Evolutionary conservation across 352 stramenopile genomes (phyloP), one percentile per base, ranked within the genome.

Genomic region (Globisporangium cystogenes): DNA sequence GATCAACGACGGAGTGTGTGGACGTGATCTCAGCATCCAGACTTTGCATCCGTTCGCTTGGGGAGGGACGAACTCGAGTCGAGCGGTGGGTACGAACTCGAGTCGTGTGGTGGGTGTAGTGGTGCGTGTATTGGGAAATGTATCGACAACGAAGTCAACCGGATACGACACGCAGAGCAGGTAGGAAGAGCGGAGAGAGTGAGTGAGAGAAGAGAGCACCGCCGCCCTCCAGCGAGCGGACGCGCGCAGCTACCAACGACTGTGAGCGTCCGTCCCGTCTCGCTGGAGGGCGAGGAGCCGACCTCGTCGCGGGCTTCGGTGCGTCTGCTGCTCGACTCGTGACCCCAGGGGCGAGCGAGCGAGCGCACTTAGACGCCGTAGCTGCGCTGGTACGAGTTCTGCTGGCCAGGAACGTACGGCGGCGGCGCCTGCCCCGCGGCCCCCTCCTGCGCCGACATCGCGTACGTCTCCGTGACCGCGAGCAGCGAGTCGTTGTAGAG

Each of bases 401-500:
- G 82, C 69, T 94, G 84, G n/a, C 84, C 84, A 37, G 84, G 84
- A 39, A 94, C 84, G 64, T 92, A 94, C 36, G 84, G 84, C 48
- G 84, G 74, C 16, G 84, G 84, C 37, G 82, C 76, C 48, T 86
- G 68, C 50, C 73, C 64, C n/a, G 48, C 23, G 27, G 67, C 64
- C 6, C 70, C 69, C 39, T 88, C 81, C 60, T 89, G 71, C 27
- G 79, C 82, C 29, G 84, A 90, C 14, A 94, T 59, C 52, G 81
- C 81, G 52, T 92, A 94, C 56, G 84, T 94, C 64, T 94, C 84
- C 35, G 74, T 92, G 10, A 94, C 82, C 11, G 84, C 84, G 51
- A 94, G 62, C 51, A 95, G 69, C 57, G 84, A 95, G 64, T 93
- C 84, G 60, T 95, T 95, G 78, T 95, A 95, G 47, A 93, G 61